Evolutionary conservation across 2,329 filamentous ascomycete genomes (phyloP), one percentile per base, ranked within the genome.

Genomic region (Arthrobotrys sinensis): DNA sequence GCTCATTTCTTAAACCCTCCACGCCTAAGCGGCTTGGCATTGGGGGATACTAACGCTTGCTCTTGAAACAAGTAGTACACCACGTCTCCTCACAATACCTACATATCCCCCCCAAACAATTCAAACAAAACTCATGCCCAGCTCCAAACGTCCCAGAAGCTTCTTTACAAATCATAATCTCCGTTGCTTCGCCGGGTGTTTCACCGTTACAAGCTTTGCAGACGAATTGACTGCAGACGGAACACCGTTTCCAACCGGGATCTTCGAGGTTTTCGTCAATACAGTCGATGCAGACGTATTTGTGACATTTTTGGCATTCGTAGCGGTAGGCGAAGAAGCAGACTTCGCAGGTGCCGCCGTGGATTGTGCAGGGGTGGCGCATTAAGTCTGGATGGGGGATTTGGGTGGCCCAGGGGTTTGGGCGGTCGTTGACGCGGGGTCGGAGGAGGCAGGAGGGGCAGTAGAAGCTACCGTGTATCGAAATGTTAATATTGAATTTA

Each of bases 281-380:
- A 19, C 75, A 78, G 24, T 78, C 75, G 4, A 52, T 11, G 34
- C 75, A 78, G 19, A 72, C 5, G 36, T 72, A 72, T 14, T 63
- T 48, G 12, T 45, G 16, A 32, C 75, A 78, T 34, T 55, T 48
- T 3, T n/a, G 6, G 38, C 75, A 78, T 53, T 50, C 46, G 5
- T n/a, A 8, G 12, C 38, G 34, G 6, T 21, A 45, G 21, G 67
- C 62, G n/a, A 36, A 14, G 21, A 53, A 78, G 19, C 75, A 78
- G 11, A 46, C 34, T 36, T 67, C 55, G 36, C 75, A 78, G 16
- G 75, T 78, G 12, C 55, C 75, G 11, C 75, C 67, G 38, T 78
- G 75, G 36, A 72, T 32, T 2, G 24, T 38, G 67, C 75, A 78
- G 1, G 63, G 52, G 4, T 19, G 24, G 34, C 43, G 60, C 46